Percentiles rank a stretch among this genome's conserved stretches.
These are phyloP conservation scores for Zelonia costaricensis DNA, from an alignment of 208 protist genomes.

Conservation along the genomic window DNA sequence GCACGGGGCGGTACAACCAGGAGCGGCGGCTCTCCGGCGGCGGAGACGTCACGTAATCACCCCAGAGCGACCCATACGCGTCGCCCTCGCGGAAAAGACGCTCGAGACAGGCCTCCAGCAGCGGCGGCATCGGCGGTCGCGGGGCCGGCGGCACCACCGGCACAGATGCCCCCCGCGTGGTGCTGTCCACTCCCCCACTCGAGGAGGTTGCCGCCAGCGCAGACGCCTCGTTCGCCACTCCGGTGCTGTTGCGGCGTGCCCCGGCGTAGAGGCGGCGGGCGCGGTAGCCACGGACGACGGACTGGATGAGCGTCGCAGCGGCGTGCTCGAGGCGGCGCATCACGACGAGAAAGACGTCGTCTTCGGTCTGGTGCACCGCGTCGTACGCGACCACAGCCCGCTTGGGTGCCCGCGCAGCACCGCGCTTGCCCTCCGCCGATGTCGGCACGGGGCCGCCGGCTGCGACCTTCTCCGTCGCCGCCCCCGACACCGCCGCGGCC, in stretches of 20 bases:
- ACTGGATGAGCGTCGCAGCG: slow-evolving; percentile 73
- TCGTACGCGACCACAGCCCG: slow-evolving; percentile 19
- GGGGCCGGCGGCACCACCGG: no score
- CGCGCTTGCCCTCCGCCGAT: slow-evolving; percentile 7
- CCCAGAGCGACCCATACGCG: slow-evolving; percentile 3
- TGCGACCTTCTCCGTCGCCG: not conserved
- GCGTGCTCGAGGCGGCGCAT: slow-evolving; percentile 37
- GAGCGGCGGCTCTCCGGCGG: slow-evolving; percentile 22
- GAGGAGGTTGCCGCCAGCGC: no score
- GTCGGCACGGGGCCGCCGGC: not conserved
- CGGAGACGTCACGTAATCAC: slow-evolving; percentile 27
- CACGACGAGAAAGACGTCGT: slow-evolving; percentile 67
- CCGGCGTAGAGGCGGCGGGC: slow-evolving; percentile 39
- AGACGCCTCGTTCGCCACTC: slow-evolving; percentile 6
- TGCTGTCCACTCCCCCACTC: no score
- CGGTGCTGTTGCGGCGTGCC: slow-evolving; percentile 25
- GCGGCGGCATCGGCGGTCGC: not conserved
- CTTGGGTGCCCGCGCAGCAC: slow-evolving; percentile 17
- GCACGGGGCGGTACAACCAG: slow-evolving; percentile 31
- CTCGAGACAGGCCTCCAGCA: slow-evolving; percentile 10
- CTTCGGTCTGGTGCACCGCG: slow-evolving; percentile 54
- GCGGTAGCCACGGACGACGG: slow-evolving; percentile 48
- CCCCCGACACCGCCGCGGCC: not conserved
- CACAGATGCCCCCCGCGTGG: no score
- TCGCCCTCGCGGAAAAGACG: slow-evolving; percentile 18